Base-by-base conservation (phyloP, 768 basidiomycete genomes). In the Naganishia antarctica region DNA sequence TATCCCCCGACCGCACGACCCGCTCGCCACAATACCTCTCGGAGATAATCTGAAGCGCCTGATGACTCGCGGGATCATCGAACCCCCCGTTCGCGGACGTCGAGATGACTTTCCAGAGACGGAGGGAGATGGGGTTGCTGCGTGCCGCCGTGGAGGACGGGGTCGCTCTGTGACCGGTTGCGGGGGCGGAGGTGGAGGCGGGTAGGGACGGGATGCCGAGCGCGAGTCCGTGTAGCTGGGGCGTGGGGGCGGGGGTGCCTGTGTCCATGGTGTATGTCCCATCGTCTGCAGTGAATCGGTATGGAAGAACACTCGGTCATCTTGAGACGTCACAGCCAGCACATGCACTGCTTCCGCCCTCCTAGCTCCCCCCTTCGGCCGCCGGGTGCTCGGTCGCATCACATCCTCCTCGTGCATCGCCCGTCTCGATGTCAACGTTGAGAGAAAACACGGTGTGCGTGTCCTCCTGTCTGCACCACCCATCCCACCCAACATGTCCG, bases 21-120 rank as follows among this genome's bases (percentile, higher is more conserved):
- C 18, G 53, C 16, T 16, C 26, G 31, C 53, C 53, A n/a, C 23
- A 81, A 74, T 96, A 97, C 53, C 91, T 81, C 16, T 87, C 84
- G 1, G 91, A 90, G 40, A 94, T 83, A 0, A 90, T 92, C 48
- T 83, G 81, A 13, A 96, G 80, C 2, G 91, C 91, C 70, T 94
- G 88, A 28, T 81, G 81, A 0, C 72, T 72, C 11, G 69, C 66
- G 0, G 71, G 70, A 51, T 79, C 75, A 50, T 79, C 76, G 64
- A 79, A 78, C n/a, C 21, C 53, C 11, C 50, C 50, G 6, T 18
- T 51, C 11, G 74, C 68, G 0, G 89, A 90, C 51, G 83, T 87
- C 1, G 87, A 87, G 37, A 94, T 81, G 66, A 93, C 87, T 78
- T 96, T 96, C 78, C 91, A 92, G n/a, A 94, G 80, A 12, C 92